Percentiles rank a stretch among this genome's conserved stretches.
These are phyloP conservation scores for Carex scoparia DNA, from an alignment of 176 grass and related monocot species.

Conservation along the genomic window DNA sequence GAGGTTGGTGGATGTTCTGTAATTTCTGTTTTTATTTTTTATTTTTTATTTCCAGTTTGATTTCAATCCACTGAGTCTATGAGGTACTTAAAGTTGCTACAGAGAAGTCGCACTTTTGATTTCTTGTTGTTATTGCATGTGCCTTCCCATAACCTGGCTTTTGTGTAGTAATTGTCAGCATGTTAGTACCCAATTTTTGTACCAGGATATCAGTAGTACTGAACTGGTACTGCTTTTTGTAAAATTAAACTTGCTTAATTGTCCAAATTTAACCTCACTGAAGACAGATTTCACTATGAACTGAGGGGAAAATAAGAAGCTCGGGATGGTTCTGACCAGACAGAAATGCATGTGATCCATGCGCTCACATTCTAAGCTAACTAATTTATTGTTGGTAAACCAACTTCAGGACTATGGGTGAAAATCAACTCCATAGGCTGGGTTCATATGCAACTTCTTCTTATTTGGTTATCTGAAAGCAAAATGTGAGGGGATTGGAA, in stretches of 20 bases:
- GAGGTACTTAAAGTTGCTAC: neutral
- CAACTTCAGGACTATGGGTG: neutral
- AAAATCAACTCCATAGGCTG: neutral
- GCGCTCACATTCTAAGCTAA: neutral
- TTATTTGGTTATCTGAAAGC: neutral
- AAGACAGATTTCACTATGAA: neutral
- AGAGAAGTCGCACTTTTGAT: neutral
- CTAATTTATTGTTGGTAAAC: neutral
- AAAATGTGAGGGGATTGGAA: neutral
- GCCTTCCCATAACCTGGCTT: neutral
- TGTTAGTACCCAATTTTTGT: neutral
- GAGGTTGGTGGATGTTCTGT: slow-evolving; percentile 32
- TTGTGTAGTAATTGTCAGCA: neutral
- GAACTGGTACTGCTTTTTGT: neutral
- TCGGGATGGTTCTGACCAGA: neutral
- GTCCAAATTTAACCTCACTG: neutral
- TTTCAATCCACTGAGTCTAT: neutral
- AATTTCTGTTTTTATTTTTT: neutral
- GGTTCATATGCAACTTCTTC: neutral
- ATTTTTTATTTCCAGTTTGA: neutral
- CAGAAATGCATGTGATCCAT: neutral
- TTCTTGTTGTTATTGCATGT: neutral
- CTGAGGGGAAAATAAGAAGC: neutral
- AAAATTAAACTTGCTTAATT: neutral
- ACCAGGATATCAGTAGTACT: slow-evolving; percentile 1